Base-by-base conservation (phyloP, 768 basidiomycete genomes). In the Suillus decipiens region DNA sequence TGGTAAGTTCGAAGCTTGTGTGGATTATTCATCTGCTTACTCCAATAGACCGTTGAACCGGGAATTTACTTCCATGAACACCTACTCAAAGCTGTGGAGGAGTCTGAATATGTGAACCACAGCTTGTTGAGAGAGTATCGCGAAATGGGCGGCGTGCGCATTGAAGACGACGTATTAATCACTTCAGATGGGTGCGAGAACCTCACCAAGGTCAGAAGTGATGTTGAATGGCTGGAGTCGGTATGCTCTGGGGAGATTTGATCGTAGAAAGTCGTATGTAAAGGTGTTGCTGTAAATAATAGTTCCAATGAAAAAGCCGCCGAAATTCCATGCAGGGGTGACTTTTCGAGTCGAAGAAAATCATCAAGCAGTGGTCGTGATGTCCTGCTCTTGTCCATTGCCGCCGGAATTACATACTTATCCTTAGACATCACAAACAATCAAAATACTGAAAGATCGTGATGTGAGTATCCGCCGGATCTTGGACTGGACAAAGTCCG, bases 151-250 rank as follows among this genome's bases (percentile, higher is more conserved):
- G 96, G 96, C 0, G 90, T 99, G 2, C 79, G 96, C 58, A 96
- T 99, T 66, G 96, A 99, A 74, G 96, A 99, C 73, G 94, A 91
- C 34, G 84, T 98, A 4, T 75, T 92, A 8, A 87, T 99, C 65
- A 93, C 87, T 11, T 75, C 80, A 62, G 80, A 82, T 14, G 92
- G 92, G 8, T 86, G 82, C 68, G 88, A 94, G 78, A 96, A 95
- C 76, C 70, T 97, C 65, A 97, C 96, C 0, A 90, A 88, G 8
- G 91, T 93, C 11, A 84, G 80, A 61, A 94, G 94, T 72, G 93
- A 93, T 62, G 83, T 89, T 4, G 86, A 82, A 3, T 95, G 92
- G 87, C 70, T 98, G 9, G 96, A 98, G 74, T 81, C 76, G 2
- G 81, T 96, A 1, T 95, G 93, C 70, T 89, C 90, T 39, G 94